These are phyloP conservation scores for Aphanomyces euteiches DNA, from an alignment of 352 stramenopile species.

Conservation along the genomic window DNA sequence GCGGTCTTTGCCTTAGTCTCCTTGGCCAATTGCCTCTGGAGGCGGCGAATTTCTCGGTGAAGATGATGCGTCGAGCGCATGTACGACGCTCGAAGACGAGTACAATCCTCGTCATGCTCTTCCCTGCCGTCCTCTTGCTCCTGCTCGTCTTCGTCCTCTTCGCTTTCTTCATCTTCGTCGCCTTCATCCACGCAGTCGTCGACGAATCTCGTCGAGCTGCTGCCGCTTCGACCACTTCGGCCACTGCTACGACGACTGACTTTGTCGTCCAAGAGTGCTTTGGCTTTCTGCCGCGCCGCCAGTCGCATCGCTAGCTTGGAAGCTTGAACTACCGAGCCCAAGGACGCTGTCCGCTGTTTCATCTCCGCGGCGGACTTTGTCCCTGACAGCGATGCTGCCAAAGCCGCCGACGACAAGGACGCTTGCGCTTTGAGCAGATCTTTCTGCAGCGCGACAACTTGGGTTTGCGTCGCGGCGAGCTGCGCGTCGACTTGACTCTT, in stretches of 20 bases:
- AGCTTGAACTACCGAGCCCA: background rate
- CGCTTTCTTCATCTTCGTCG: background rate
- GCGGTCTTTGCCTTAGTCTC: slow-evolving; percentile 48
- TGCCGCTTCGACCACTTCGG: no score
- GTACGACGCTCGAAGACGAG: background rate
- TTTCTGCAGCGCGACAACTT: slow-evolving; percentile 24
- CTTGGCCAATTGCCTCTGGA: slow-evolving; percentile 55
- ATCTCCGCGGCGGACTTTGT: background rate
- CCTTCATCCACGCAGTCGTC: background rate
- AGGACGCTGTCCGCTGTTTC: background rate
- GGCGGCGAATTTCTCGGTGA: slow-evolving; percentile 61
- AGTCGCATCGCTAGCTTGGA: background rate
- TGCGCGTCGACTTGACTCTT: slow-evolving; percentile 25
- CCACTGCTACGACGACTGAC: background rate
- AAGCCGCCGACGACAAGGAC: background rate
- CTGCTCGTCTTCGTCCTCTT: slow-evolving; percentile 1
- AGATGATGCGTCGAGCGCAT: slow-evolving; percentile 44
- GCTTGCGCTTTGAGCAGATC: background rate
- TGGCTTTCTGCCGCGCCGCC: slow-evolving; percentile 8
- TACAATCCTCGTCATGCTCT: background rate
- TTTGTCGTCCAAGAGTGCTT: background rate
- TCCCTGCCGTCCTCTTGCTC: slow-evolving; percentile 21
- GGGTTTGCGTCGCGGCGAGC: slow-evolving; percentile 5
- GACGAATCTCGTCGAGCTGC: no score
- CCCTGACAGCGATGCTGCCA: background rate